Conservation (phyloP, 75 land plant species). For the Sequoiadendron giganteum region DNA sequence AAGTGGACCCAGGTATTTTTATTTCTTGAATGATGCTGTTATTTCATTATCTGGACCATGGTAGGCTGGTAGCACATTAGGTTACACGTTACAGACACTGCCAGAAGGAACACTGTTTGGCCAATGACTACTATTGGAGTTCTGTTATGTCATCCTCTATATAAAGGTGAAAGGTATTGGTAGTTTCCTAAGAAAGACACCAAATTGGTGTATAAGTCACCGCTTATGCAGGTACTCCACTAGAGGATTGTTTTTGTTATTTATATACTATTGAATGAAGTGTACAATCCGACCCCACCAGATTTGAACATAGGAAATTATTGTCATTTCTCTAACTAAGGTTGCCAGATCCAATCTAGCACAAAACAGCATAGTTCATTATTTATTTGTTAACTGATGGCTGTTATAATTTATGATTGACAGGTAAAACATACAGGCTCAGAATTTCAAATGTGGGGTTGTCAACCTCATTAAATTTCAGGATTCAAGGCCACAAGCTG, state of each 20-base stretch:
- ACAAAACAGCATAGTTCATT: not conserved
- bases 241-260: no score
- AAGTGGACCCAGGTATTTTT: conserved; percentile 55
- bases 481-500: conserved; percentile 63
- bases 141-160: no score
- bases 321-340: not conserved
- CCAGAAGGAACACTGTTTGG: no score
- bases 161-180: not conserved
- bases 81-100: no score
- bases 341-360: conserved; percentile 1
- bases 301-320: not conserved
- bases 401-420: not conserved
- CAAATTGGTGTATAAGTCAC: no score
- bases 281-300: no score
- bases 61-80: no score
- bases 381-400: not conserved
- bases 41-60: not conserved
- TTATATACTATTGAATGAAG: no score
- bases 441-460: conserved; percentile 76
- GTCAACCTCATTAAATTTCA: conserved; percentile 51
- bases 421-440: conserved; percentile 77
- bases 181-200: not conserved
- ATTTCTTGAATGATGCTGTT: not conserved
- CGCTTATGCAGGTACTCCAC: no score
- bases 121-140: no score